A percentile compares a stretch with the other conserved stretches of the same genome.
Conservation (phyloP, 1,284 basidiomycete species). For the Ceratobasidium theobromae region DNA sequence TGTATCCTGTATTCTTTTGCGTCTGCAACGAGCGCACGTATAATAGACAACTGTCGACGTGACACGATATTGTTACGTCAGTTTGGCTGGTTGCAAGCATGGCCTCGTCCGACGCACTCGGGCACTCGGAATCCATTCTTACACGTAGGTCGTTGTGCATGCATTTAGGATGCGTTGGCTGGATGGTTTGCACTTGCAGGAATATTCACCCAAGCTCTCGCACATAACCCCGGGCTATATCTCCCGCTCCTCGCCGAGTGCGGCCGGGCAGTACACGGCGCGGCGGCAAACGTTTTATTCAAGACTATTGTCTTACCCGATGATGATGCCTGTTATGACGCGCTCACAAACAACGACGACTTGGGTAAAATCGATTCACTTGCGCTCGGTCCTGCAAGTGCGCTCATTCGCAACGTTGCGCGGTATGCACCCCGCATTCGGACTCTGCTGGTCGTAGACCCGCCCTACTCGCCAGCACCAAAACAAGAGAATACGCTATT, state of each 20-base stretch:
- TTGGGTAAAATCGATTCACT: neutral
- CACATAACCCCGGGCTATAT: neutral
- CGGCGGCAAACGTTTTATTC: slow-evolving; percentile 42
- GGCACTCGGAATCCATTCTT: neutral
- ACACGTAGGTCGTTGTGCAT: neutral
- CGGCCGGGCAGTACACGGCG: slow-evolving; percentile 41
- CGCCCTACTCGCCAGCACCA: neutral
- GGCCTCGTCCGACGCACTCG: neutral
- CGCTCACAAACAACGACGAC: too few species aligned
- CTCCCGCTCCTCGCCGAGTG: slow-evolving; percentile 35
- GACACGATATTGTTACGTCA: neutral
- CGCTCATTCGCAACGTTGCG: neutral
- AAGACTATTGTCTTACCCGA: neutral
- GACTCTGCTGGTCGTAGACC: neutral
- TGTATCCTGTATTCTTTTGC: too few species aligned
- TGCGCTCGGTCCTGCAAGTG: neutral
- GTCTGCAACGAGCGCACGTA: too few species aligned
- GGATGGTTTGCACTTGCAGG: neutral
- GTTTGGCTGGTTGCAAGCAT: neutral
- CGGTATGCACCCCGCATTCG: neutral
- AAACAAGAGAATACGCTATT: slow-evolving; percentile 12
- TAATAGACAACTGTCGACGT: too few species aligned
- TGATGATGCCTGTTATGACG: too few species aligned
- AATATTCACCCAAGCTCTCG: neutral
- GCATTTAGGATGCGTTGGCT: neutral